Evolutionary conservation across 495 filamentous ascomycete genomes (phyloP).

Genomic region (Pyrenula aspistea): DNA sequence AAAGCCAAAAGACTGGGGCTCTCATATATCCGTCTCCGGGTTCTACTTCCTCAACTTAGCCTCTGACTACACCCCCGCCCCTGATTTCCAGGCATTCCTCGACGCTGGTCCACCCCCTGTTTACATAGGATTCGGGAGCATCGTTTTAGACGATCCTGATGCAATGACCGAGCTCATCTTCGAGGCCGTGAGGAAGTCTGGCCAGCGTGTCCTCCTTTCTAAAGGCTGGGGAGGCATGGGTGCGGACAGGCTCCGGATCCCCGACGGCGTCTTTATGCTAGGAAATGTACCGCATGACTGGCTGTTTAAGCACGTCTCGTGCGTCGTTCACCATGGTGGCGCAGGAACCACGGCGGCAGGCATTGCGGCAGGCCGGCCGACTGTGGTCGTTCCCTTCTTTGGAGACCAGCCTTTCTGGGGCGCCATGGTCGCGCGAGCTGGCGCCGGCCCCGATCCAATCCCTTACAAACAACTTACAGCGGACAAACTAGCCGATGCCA

Average conservation of each 20-base stretch:
- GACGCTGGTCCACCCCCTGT: slow-evolving; percentile 55
- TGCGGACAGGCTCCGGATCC: slow-evolving; percentile 43
- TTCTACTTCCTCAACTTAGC: slow-evolving; percentile 63
- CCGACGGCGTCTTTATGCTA: slow-evolving; percentile 60
- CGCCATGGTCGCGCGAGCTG: slow-evolving; percentile 55
- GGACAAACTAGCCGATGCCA: slow-evolving; percentile 48
- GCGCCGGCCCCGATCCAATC: slow-evolving; percentile 62
- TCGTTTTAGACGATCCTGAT: slow-evolving; percentile 65
- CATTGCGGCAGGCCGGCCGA: slow-evolving; percentile 55
- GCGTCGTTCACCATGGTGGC: slow-evolving; percentile 72
- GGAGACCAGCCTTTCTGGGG: slow-evolving; percentile 84
- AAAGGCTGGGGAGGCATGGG: slow-evolving; percentile 78
- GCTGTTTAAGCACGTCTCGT: slow-evolving; percentile 65
- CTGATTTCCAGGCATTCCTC: slow-evolving; percentile 52
- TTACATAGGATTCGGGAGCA: slow-evolving; percentile 75
- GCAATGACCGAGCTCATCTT: slow-evolving; percentile 56
- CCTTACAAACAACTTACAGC: slow-evolving; percentile 55
- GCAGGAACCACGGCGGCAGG: slow-evolving; percentile 73
- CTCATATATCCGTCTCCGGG: slow-evolving; percentile 58
- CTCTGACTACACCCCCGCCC: slow-evolving; percentile 47
- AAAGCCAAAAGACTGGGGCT: slow-evolving; percentile 65
- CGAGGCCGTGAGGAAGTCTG: slow-evolving; percentile 49
- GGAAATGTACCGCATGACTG: slow-evolving; percentile 75
- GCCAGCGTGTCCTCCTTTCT: slow-evolving; percentile 63
- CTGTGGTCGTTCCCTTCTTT: slow-evolving; percentile 73